Evolutionary conservation across 768 basidiomycete genomes (phyloP), one percentile per base, ranked within the genome.

Genomic region (Podaxis pistillaris): DNA sequence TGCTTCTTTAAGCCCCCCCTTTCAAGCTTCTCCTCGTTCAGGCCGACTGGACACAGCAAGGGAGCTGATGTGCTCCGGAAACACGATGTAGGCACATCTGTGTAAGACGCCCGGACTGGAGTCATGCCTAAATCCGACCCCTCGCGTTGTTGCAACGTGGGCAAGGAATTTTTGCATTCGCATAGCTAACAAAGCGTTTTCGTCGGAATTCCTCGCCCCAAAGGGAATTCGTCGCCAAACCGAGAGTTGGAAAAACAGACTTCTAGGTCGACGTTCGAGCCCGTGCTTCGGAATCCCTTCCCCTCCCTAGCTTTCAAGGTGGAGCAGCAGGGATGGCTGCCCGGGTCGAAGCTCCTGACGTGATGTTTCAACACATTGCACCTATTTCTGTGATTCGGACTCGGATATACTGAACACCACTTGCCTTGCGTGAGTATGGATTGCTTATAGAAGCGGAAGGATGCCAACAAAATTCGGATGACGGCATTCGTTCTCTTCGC

Each of bases 101-200:
- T 19, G 15, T 7, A 24, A 55, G 13, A 19, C 19, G 24, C 50
- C 4, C 28, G 24, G 44, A 50, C 13, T 47, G 41, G 17, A 40
- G 7, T 24, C 46, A 3, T 50, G 30, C 47, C 46, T 56, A 41
- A 50, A 56, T 38, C 47, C 33, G 51, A 36, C 36, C 22, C 17
- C 61, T 56, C 61, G 41, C 55, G 53, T 24, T 24, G 4, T 33
- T 50, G 13, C 60, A 54, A 47, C 60, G 60, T 62, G 54, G n/a
- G 11, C 22, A 55, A 26, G 61, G 44, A 56, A 17, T n/a, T 24
- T 17, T 26, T 41, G 54, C 11, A 33, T 28, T 54, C 30, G 19
- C 24, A 28, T 41, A 56, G 13, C 54, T 56, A 38, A 38, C 41
- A 40, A 28, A 28, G 59, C 59, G 59, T 28, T 50, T 50, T 62